Evolutionary conservation across 148 eudicot genomes (phyloP).

Genomic region (Rhododendron griersonianum): DNA sequence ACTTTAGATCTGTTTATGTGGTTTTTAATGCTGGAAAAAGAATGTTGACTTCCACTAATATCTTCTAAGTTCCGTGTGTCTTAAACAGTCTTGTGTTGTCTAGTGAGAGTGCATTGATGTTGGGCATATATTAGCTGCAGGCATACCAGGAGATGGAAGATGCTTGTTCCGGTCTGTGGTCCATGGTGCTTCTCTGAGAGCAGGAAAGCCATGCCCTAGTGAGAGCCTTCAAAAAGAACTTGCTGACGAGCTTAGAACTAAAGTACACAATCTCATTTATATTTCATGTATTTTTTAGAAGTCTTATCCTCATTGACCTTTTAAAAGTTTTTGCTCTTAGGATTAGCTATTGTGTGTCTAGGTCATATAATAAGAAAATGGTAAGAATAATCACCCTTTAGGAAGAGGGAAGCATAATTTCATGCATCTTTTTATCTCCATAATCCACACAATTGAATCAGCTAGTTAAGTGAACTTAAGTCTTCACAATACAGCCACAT

Average conservation of each 20-base stretch:
- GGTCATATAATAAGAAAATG: not conserved
- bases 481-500: not conserved
- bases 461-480: slow-evolving; percentile 3
- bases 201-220: slow-evolving; percentile 60
- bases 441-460: not conserved
- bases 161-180: slow-evolving; percentile 83
- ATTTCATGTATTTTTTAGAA: not conserved
- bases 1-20: not conserved
- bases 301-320: not conserved
- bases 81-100: not conserved
- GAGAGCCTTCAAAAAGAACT: slow-evolving; percentile 61
- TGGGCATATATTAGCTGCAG: slow-evolving; percentile 29
- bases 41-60: not conserved
- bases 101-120: not conserved
- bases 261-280: slow-evolving; percentile 26
- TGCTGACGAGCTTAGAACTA: slow-evolving; percentile 74
- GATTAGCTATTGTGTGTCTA: not conserved
- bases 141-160: slow-evolving; percentile 84
- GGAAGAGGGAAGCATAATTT: not conserved
- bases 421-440: not conserved
- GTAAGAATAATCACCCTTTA: not conserved
- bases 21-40: not conserved
- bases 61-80: not conserved
- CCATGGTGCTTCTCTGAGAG: slow-evolving; percentile 64
- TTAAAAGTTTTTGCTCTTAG: not conserved